These are phyloP conservation scores for Pseudogymnoascus sp. DNA, from an alignment of 2,329 filamentous ascomycete species.

Conservation along the genomic window DNA sequence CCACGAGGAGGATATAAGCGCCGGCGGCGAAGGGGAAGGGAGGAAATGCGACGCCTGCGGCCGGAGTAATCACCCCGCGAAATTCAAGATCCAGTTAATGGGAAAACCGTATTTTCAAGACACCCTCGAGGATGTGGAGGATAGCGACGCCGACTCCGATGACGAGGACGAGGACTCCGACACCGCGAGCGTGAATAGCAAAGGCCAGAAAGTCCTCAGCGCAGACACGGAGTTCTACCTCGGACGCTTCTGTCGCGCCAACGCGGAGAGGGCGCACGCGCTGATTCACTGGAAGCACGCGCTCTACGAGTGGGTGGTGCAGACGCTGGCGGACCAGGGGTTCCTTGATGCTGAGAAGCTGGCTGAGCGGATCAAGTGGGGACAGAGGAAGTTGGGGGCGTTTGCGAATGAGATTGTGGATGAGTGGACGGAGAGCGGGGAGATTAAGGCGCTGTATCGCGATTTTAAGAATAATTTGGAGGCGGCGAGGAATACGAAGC, in stretches of 20 bases:
- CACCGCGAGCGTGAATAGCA: slow-evolving; percentile 34
- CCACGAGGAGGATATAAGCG: slow-evolving; percentile 39
- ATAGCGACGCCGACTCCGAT: slow-evolving; percentile 32
- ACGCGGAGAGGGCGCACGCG: slow-evolving; percentile 62
- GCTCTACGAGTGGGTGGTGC: slow-evolving; percentile 64
- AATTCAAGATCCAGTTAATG: slow-evolving; percentile 52
- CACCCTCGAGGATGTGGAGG: slow-evolving; percentile 57
- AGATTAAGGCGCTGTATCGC: slow-evolving; percentile 53
- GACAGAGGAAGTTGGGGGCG: slow-evolving; percentile 48
- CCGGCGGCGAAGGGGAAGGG: slow-evolving; percentile 32
- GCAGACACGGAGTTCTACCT: slow-evolving; percentile 42
- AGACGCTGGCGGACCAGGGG: slow-evolving; percentile 50
- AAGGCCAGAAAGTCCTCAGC: slow-evolving; percentile 39
- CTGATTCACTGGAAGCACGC: slow-evolving; percentile 69
- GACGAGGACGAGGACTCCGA: slow-evolving; percentile 31
- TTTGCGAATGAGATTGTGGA: slow-evolving; percentile 58
- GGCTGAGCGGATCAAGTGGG: slow-evolving; percentile 53
- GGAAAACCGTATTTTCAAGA: slow-evolving; percentile 59
- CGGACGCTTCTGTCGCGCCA: slow-evolving; percentile 51
- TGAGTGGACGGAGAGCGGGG: slow-evolving; percentile 50
- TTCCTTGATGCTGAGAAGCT: slow-evolving; percentile 51
- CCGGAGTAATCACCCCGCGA: slow-evolving; percentile 59
- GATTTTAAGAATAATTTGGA: slow-evolving; percentile 59
- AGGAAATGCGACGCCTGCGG: slow-evolving; percentile 64
- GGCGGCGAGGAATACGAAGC: slow-evolving; percentile 44